Percentiles rank a stretch among this genome's conserved stretches.
These are phyloP conservation scores for Kodamaea anthophila DNA, from an alignment of 1,139 yeast species.

Conservation along the genomic window DNA sequence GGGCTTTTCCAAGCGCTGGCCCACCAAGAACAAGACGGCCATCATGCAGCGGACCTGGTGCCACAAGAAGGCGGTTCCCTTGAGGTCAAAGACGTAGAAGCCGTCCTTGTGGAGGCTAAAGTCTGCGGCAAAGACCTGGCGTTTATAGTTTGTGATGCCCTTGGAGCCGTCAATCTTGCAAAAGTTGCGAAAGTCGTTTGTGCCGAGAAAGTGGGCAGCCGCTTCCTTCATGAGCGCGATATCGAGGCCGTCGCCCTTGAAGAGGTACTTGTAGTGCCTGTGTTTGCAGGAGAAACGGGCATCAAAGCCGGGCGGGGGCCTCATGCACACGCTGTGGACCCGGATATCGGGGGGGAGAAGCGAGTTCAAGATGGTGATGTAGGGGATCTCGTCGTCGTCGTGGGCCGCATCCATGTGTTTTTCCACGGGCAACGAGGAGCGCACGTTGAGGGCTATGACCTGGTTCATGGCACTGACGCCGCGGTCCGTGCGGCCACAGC, in stretches of 20 bases:
- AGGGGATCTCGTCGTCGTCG: constrained; percentile 70
- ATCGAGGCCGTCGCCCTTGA: constrained; percentile 51
- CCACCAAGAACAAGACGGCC: constrained; percentile 73
- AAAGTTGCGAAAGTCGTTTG: constrained; percentile 88
- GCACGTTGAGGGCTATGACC: constrained; percentile 71
- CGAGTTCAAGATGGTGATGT: constrained; percentile 68
- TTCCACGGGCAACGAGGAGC: constrained; percentile 55
- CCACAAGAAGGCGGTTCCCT: constrained; percentile 93
- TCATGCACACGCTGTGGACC: constrained; percentile 71
- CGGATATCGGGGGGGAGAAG: constrained; percentile 76
- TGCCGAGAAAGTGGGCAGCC: constrained; percentile 60
- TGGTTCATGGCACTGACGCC: constrained; percentile 98
- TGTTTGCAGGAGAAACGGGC: constrained; percentile 85
- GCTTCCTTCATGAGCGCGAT: constrained; percentile 64
- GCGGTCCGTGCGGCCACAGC: constrained; percentile 95
- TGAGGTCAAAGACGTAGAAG: constrained; percentile 65
- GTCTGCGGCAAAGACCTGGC: constrained; percentile 51
- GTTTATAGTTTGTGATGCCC: constrained; percentile 69
- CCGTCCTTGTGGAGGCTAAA: constrained; percentile 42
- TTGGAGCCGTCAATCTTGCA: constrained; percentile 93
- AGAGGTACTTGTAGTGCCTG: constrained; percentile 82
- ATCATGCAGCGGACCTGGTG: constrained; percentile 97
- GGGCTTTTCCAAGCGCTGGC: constrained; percentile 68
- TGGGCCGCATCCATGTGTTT: constrained; percentile 53
- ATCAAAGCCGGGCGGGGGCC: constrained; percentile 80